Conservation (phyloP, 805 yeast species). For the Metschnikowia proteae region DNA sequence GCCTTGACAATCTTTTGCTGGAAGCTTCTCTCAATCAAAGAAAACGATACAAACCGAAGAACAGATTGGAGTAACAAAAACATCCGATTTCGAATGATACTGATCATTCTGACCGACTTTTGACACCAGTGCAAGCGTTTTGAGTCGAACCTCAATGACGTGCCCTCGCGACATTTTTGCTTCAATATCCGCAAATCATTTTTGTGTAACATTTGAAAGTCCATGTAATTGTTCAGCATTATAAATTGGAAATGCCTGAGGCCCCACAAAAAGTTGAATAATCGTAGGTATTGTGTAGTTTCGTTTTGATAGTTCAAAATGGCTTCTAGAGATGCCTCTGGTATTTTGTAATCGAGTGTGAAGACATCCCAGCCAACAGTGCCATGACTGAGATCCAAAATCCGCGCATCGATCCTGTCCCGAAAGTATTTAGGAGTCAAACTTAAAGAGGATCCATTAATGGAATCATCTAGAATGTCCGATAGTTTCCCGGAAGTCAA, state of each 20-base stretch:
- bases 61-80: slow-evolving; percentile 41
- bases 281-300: slow-evolving; percentile 52
- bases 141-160: background rate
- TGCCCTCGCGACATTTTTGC: slow-evolving; percentile 9
- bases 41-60: slow-evolving; percentile 40
- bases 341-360: slow-evolving; percentile 70
- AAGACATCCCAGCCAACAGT: slow-evolving; percentile 90
- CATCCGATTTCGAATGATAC: slow-evolving; percentile 37
- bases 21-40: slow-evolving; percentile 44
- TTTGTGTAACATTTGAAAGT: slow-evolving; percentile 24
- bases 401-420: slow-evolving; percentile 72
- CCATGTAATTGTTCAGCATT: slow-evolving; percentile 36
- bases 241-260: slow-evolving; percentile 58
- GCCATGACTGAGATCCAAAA: slow-evolving; percentile 67
- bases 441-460: slow-evolving; percentile 49
- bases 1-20: slow-evolving; percentile 21
- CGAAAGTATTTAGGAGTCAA: slow-evolving; percentile 35
- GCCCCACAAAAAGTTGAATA: slow-evolving; percentile 85
- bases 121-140: slow-evolving; percentile 23
- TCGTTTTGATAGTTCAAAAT: slow-evolving; percentile 37
- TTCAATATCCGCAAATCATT: slow-evolving; percentile 23
- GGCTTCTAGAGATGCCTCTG: slow-evolving; percentile 50
- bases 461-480: slow-evolving; percentile 59
- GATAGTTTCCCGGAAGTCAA: slow-evolving; percentile 66
- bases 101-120: slow-evolving; percentile 31